Evolutionary conservation across 164 flowering plant genomes (phyloP).

Genomic region (Stephania yunnanensis): DNA sequence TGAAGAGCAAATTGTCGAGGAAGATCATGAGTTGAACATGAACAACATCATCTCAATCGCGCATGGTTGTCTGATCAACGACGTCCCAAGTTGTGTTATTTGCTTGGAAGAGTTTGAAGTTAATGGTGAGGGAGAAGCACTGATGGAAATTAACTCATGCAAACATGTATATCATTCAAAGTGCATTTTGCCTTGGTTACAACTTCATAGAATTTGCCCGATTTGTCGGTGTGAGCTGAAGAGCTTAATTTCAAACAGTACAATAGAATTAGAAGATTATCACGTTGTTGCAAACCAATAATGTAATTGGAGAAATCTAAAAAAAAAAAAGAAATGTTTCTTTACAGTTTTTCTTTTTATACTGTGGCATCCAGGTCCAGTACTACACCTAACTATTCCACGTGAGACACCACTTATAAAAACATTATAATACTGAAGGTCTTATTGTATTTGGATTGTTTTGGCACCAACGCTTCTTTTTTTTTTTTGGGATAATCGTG

Average conservation of each 20-base stretch:
- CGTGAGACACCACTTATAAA: too few species aligned
- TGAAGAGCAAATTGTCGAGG: background rate
- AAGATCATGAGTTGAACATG: conserved; percentile 1
- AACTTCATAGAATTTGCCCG: conserved; percentile 80
- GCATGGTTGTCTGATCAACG: conserved; percentile 27
- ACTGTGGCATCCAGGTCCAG: too few species aligned
- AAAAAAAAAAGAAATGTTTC: too few species aligned
- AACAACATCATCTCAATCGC: conserved; percentile 37
- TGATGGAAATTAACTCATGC: conserved; percentile 21
- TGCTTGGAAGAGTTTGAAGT: conserved; percentile 74
- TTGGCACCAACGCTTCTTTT: too few species aligned
- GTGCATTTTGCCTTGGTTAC: conserved; percentile 79
- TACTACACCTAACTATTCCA: too few species aligned
- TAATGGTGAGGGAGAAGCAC: conserved; percentile 55
- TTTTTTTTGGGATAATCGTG: too few species aligned
- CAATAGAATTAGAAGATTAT: too few species aligned
- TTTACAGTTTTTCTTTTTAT: too few species aligned
- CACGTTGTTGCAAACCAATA: too few species aligned
- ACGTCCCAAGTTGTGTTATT: conserved; percentile 53
- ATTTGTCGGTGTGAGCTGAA: conserved; percentile 66
- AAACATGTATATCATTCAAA: conserved; percentile 64
- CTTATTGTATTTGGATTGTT: too few species aligned
- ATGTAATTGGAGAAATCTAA: too few species aligned
- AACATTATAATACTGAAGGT: too few species aligned
- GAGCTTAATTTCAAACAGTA: background rate